A percentile compares a stretch with the other conserved stretches of the same genome.
phyloP scores from a whole-genome alignment of 2,329 filamentous ascomycete species.

The Metarhizium brunneum region DNA sequence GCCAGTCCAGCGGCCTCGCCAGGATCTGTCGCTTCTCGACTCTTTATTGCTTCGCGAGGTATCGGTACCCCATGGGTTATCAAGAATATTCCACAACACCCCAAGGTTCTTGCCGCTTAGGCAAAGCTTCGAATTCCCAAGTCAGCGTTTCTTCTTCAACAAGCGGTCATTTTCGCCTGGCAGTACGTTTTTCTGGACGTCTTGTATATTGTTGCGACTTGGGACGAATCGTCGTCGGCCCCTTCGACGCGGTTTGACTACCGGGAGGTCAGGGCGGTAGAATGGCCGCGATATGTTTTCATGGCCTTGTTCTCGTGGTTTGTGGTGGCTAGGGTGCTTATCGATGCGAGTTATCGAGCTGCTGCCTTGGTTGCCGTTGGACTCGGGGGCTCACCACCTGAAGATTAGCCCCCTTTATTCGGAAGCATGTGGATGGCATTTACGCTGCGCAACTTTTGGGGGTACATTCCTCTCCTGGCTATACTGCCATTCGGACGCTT shows the following conservation, averaged over 20 bases:
- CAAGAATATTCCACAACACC: background rate
- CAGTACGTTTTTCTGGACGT: background rate
- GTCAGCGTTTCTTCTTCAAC: background rate
- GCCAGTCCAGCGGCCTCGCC: background rate
- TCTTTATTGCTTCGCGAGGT: background rate
- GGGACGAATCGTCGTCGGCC: background rate
- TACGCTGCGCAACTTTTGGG: background rate
- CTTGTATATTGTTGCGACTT: background rate
- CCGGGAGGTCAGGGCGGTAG: background rate
- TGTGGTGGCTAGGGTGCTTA: background rate
- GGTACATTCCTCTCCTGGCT: background rate
- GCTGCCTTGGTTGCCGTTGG: background rate
- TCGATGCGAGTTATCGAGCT: slow-evolving; percentile 1
- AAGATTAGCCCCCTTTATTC: background rate
- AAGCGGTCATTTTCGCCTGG: background rate
- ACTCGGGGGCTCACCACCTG: background rate
- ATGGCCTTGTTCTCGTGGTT: background rate
- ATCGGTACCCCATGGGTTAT: background rate
- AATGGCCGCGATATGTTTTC: background rate
- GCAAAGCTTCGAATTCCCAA: background rate
- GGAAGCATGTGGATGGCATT: background rate
- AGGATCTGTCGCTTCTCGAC: background rate
- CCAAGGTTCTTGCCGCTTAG: background rate
- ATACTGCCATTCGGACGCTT: too few relatives aligned
- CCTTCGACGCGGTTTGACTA: background rate